These are phyloP conservation scores for Mycena epipterygia DNA, from an alignment of 768 basidiomycete genomes.

Conservation along the genomic window DNA sequence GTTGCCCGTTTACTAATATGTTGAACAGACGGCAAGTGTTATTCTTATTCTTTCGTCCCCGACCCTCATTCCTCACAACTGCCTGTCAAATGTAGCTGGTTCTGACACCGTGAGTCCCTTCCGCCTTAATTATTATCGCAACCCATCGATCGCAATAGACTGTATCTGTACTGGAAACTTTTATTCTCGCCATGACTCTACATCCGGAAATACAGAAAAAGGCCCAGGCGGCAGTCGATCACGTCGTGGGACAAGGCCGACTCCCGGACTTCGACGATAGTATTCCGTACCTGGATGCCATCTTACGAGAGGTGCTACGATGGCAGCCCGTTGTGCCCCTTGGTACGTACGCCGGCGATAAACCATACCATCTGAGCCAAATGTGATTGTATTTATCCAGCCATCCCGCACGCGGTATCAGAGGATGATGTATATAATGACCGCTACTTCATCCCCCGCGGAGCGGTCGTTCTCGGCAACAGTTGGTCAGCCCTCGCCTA, in stretches of 20 bases:
- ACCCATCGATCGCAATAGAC: conserved; percentile 30
- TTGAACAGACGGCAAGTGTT: too few species aligned
- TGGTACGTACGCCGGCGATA: neutral
- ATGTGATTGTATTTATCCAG: too few species aligned
- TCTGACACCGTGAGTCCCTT: conserved; percentile 13
- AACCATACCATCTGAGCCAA: too few species aligned
- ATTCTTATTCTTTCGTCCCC: too few species aligned
- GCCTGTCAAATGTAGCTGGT: too few species aligned
- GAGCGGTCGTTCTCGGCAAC: conserved; percentile 39
- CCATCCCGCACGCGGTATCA: conserved; percentile 30
- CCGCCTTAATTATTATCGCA: too few species aligned
- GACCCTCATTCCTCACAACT: too few species aligned
- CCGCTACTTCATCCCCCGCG: conserved; percentile 41
- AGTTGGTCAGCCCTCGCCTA: conserved; percentile 33
- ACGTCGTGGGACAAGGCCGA: conserved; percentile 23
- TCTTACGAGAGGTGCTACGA: conserved; percentile 34
- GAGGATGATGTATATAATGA: conserved; percentile 40
- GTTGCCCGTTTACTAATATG: too few species aligned
- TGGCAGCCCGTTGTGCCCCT: conserved; percentile 33
- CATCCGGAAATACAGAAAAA: conserved; percentile 32
- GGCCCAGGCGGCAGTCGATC: conserved; percentile 43
- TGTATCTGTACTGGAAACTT: conserved; percentile 22
- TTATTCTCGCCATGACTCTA: conserved; percentile 38
- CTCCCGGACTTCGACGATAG: conserved; percentile 33
- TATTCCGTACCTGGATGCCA: conserved; percentile 38